Evolutionary conservation across 768 basidiomycete species (phyloP).

Genomic region (Cubamyces lactineus): DNA sequence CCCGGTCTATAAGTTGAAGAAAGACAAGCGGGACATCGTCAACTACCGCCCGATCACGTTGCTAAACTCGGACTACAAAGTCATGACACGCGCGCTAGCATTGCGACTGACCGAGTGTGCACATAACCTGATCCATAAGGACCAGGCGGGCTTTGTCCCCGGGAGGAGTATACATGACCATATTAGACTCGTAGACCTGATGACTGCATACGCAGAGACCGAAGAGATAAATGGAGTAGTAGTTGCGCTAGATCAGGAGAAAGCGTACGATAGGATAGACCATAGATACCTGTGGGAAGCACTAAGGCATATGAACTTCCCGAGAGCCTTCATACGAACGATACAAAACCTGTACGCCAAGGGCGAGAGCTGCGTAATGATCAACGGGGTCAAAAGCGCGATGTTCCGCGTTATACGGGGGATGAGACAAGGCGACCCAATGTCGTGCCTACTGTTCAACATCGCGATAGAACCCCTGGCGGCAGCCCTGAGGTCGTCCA

Average conservation of each 20-base stretch:
- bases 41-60: constrained; percentile 30
- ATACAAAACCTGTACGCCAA: constrained; percentile 35
- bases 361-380: constrained; percentile 35
- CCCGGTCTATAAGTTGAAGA: constrained; percentile 2
- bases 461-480: too few species aligned
- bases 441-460: too few species aligned
- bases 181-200: constrained; percentile 29
- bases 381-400: constrained; percentile 37
- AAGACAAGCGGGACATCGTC: constrained; percentile 2
- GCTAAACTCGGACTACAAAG: constrained; percentile 39
- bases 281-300: constrained; percentile 24
- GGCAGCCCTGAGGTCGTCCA: too few species aligned
- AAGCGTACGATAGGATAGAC: constrained; percentile 26
- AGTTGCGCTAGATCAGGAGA: constrained; percentile 26
- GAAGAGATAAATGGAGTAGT: constrained; percentile 20
- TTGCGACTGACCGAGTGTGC: constrained; percentile 22
- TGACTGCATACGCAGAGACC: constrained; percentile 18
- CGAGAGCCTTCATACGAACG: constrained; percentile 25
- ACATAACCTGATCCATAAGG: constrained; percentile 33
- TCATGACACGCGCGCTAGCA: constrained; percentile 32
- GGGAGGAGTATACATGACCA: constrained; percentile 39
- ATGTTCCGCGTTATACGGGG: too few species aligned
- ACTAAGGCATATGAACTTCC: constrained; percentile 14
- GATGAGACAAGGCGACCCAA: too few species aligned
- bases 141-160: constrained; percentile 46